Evolutionary conservation across 805 yeast species (phyloP).

Genomic region (Kuraishia piskuri): DNA sequence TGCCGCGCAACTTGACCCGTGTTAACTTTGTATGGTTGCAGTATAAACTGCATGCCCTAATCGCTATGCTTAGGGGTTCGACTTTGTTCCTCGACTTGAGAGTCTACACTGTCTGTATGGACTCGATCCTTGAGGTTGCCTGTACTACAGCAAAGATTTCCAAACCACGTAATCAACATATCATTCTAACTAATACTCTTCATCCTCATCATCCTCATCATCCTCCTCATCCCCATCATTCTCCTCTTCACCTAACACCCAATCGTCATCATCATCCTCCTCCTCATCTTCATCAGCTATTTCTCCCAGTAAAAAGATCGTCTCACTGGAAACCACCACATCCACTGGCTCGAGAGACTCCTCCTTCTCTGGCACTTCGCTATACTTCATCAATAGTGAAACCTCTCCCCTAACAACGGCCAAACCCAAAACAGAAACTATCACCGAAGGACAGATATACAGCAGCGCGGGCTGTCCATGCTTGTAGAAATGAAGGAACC

Average conservation of each 20-base stretch:
- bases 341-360: slow-evolving; percentile 17
- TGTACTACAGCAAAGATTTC: no score
- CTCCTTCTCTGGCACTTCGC: slow-evolving; percentile 8
- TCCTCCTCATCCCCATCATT: slow-evolving; percentile 9
- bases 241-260: slow-evolving; percentile 5
- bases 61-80: no score
- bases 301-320: slow-evolving; percentile 5
- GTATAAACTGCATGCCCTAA: no score
- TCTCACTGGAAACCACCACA: slow-evolving; percentile 10
- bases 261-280: slow-evolving; percentile 16
- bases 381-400: slow-evolving; percentile 27
- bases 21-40: no score
- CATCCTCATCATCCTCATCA: slow-evolving; percentile 7
- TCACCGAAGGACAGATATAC: slow-evolving; percentile 46
- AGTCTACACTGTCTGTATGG: no score
- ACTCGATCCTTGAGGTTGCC: no score
- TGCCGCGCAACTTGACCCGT: no score
- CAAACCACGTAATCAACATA: no score
- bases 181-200: not conserved
- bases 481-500: slow-evolving; percentile 26
- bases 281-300: slow-evolving; percentile 15
- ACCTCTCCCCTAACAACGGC: slow-evolving; percentile 36
- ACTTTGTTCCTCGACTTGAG: no score
- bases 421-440: slow-evolving; percentile 21
- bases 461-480: slow-evolving; percentile 63